Evolutionary conservation across 352 stramenopile genomes (phyloP).

Genomic region (Pythium pectinolyticum): DNA sequence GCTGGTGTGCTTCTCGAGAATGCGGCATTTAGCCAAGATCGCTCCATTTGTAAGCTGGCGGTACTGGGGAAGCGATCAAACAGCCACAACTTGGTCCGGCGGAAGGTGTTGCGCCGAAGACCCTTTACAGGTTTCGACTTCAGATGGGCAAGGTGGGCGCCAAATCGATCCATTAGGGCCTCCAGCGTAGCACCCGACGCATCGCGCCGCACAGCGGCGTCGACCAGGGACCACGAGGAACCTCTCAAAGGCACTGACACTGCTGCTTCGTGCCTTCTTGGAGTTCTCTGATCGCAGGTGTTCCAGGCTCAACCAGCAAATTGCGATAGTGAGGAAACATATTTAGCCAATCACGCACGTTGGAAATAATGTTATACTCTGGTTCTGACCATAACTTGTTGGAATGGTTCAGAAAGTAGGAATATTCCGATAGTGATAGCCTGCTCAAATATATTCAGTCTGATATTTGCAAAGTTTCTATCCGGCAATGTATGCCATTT

Average conservation of each 20-base stretch:
- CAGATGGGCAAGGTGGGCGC: slow-evolving; percentile 20
- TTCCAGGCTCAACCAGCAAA: too few relatives aligned
- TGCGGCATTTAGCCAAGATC: slow-evolving; percentile 9
- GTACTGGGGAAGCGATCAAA: slow-evolving; percentile 17
- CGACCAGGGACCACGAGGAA: slow-evolving; percentile 5
- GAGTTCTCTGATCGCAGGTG: slow-evolving; percentile 23
- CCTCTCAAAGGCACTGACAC: slow-evolving; percentile 22
- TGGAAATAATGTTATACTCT: too few relatives aligned
- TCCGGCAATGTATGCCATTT: too few relatives aligned
- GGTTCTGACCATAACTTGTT: too few relatives aligned
- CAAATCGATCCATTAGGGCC: slow-evolving; percentile 30
- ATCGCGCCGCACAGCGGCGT: slow-evolving; percentile 12
- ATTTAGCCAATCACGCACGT: too few relatives aligned
- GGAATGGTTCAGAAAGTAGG: too few relatives aligned
- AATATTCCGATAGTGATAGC: too few relatives aligned
- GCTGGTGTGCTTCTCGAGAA: slow-evolving; percentile 3
- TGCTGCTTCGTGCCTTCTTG: slow-evolving; percentile 16
- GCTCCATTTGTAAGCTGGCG: slow-evolving; percentile 10
- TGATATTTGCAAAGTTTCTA: too few relatives aligned
- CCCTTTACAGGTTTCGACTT: neutral
- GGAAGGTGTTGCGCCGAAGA: slow-evolving; percentile 16
- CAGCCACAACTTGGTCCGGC: slow-evolving; percentile 24
- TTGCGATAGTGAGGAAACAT: too few relatives aligned
- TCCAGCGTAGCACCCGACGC: slow-evolving; percentile 9
- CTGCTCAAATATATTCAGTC: too few relatives aligned